Conservation (phyloP, 2,329 filamentous ascomycete genomes). For the Fusarium caatingaense region DNA sequence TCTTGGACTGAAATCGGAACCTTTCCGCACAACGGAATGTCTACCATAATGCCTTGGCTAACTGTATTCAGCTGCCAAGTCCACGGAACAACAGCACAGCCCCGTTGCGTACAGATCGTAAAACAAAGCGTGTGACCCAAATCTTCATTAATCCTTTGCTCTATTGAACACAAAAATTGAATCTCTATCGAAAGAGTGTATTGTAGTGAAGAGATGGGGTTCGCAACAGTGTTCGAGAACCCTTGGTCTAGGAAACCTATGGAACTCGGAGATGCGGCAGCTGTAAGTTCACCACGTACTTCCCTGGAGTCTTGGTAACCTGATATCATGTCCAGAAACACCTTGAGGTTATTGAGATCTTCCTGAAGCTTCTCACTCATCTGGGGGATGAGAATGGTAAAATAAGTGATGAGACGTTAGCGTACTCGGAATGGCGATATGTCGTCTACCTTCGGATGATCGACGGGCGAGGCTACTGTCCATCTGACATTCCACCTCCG, state of each 20-base stretch:
- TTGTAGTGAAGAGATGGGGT: neutral
- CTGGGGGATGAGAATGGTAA: fast-evolving
- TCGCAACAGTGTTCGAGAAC: neutral
- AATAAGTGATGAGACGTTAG: neutral
- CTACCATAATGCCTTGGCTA: neutral
- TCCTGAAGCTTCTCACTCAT: neutral
- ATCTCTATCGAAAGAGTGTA: neutral
- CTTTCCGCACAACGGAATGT: neutral
- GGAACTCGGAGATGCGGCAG: neutral
- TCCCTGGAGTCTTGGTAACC: fast-evolving
- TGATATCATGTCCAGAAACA: neutral
- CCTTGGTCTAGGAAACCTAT: neutral
- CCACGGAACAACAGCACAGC: neutral
- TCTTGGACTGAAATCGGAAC: neutral
- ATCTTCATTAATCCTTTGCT: neutral
- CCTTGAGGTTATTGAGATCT: neutral
- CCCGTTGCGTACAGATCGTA: neutral
- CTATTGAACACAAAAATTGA: fast-evolving
- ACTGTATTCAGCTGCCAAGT: neutral
- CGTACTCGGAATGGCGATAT: constrained; percentile 21
- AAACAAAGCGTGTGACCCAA: neutral
- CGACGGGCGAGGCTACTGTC: neutral
- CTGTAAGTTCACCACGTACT: neutral
- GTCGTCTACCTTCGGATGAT: constrained; percentile 2
- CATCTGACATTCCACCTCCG: neutral